Evolutionary conservation across 768 basidiomycete species (phyloP).

Genomic region (Inosperma sp.): DNA sequence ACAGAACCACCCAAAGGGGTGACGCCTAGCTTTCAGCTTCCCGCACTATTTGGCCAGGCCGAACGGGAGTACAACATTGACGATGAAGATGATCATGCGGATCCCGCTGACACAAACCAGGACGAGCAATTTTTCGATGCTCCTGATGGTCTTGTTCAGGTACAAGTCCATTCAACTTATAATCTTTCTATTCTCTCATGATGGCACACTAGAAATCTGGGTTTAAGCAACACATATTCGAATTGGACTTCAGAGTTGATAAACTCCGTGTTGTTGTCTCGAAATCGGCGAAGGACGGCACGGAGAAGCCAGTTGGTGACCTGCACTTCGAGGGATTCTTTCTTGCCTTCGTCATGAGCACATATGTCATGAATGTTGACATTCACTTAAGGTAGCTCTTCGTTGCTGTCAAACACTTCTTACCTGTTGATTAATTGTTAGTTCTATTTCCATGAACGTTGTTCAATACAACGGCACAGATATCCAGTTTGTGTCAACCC

Average conservation of each 20-base stretch:
- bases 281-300: constrained; percentile 55
- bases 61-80: constrained; percentile 69
- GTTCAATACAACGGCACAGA: constrained; percentile 50
- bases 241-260: constrained; percentile 85
- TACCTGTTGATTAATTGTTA: constrained; percentile 26
- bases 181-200: neutral
- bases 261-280: constrained; percentile 74
- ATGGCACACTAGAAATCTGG: constrained; percentile 33
- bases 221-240: constrained; percentile 60
- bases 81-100: constrained; percentile 46
- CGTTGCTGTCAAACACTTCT: neutral
- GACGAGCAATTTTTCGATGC: constrained; percentile 72
- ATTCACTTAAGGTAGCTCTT: constrained; percentile 62
- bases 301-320: constrained; percentile 74
- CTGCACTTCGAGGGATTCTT: constrained; percentile 75
- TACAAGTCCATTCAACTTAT: constrained; percentile 27
- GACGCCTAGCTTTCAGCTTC: constrained; percentile 43
- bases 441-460: constrained; percentile 73
- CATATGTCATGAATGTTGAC: constrained; percentile 84
- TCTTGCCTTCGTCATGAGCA: constrained; percentile 66
- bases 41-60: constrained; percentile 48
- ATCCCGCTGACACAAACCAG: constrained; percentile 31
- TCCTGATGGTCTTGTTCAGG: constrained; percentile 55
- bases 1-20: constrained; percentile 21
- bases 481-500: constrained; percentile 64